Evolutionary conservation across 306 rosid genomes (phyloP).

Genomic region (Quercus wislizeni): DNA sequence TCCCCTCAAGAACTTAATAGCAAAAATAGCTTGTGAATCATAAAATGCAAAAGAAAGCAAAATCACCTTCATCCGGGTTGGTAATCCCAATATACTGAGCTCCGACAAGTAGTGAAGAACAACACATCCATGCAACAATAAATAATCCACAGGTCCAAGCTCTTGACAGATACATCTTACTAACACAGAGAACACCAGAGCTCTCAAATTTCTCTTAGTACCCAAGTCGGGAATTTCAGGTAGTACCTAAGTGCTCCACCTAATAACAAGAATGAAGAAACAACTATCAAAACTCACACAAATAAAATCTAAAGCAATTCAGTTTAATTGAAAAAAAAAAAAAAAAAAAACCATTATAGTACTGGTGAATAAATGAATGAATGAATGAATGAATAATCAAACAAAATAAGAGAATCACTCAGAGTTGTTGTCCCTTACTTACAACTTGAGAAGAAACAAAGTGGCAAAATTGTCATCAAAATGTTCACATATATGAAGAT

Average conservation of each 20-base stretch:
- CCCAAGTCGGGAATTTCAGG: constrained; percentile 3
- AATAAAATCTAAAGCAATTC: neutral
- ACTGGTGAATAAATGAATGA: neutral
- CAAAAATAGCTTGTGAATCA: neutral
- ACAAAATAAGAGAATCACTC: neutral
- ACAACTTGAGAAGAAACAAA: neutral
- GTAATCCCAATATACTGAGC: constrained; percentile 19
- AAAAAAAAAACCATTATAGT: neutral
- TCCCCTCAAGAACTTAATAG: neutral
- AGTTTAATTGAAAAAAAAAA: neutral
- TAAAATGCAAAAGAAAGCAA: constrained; percentile 1
- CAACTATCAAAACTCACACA: neutral
- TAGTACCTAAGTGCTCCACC: constrained; percentile 11
- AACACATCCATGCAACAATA: constrained; percentile 22
- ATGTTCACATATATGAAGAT: no score
- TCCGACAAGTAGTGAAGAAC: constrained; percentile 16
- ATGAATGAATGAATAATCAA: neutral
- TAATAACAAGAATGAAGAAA: constrained; percentile 3
- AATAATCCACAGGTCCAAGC: constrained; percentile 21
- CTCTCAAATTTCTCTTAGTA: neutral
- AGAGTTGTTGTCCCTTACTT: neutral
- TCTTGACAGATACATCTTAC: constrained; percentile 32
- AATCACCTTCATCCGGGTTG: constrained; percentile 46
- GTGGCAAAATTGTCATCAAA: neutral
- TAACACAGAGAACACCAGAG: neutral